Evolutionary conservation across 2,329 filamentous ascomycete species (phyloP).

Genomic region (Beauveria sp.): DNA sequence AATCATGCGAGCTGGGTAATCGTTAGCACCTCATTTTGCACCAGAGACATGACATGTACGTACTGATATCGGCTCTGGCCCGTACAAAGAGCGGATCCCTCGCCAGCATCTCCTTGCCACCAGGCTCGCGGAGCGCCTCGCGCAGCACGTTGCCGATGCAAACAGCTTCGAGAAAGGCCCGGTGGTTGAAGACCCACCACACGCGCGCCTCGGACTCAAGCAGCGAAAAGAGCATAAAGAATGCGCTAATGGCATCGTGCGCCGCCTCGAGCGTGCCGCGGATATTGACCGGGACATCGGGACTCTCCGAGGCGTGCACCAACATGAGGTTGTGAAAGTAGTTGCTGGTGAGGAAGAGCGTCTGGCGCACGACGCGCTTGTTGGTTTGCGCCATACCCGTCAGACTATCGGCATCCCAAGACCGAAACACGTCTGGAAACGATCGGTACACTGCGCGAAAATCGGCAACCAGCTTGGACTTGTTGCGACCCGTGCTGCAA

Average conservation of each 20-base stretch:
- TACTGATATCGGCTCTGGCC: slow-evolving; percentile 53
- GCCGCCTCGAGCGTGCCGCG: slow-evolving; percentile 66
- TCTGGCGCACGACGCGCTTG: slow-evolving; percentile 63
- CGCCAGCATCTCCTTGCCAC: slow-evolving; percentile 35
- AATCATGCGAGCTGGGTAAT: slow-evolving; percentile 49
- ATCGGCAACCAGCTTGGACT: slow-evolving; percentile 60
- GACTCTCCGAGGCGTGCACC: slow-evolving; percentile 63
- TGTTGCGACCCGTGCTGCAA: slow-evolving; percentile 59
- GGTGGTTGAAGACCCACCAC: slow-evolving; percentile 81
- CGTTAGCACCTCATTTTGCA: slow-evolving; percentile 7
- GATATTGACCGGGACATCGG: slow-evolving; percentile 57
- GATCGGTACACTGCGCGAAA: slow-evolving; percentile 66
- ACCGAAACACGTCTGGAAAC: slow-evolving; percentile 63
- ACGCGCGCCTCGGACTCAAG: slow-evolving; percentile 66
- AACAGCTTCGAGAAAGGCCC: slow-evolving; percentile 68
- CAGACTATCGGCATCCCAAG: slow-evolving; percentile 56
- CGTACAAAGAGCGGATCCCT: slow-evolving; percentile 54
- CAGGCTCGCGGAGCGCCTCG: slow-evolving; percentile 40
- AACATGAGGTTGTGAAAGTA: slow-evolving; percentile 80
- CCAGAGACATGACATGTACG: slow-evolving; percentile 23
- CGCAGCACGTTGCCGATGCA: slow-evolving; percentile 57
- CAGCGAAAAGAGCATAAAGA: slow-evolving; percentile 64
- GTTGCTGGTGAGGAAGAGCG: slow-evolving; percentile 71
- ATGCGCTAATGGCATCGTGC: slow-evolving; percentile 64
- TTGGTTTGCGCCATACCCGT: slow-evolving; percentile 48